A percentile compares a stretch with the other conserved stretches of the same genome.
phyloP scores from a whole-genome alignment of 768 basidiomycete genomes.

The Phaeotremella skinneri region DNA sequence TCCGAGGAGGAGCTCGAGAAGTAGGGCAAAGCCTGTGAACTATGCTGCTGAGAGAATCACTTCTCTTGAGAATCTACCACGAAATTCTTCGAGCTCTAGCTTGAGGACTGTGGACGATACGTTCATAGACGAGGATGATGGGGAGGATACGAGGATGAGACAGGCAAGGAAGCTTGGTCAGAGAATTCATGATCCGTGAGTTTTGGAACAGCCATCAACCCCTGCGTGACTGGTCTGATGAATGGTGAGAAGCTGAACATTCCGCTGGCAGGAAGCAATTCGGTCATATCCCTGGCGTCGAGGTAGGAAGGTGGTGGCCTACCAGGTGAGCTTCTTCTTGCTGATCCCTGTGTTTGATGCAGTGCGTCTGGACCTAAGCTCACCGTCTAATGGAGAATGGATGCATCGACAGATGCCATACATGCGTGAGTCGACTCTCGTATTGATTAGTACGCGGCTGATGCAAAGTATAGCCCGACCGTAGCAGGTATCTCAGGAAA shows the following conservation, averaged over 20 bases:
- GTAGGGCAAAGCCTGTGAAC: conserved; percentile 1
- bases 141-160: conserved; percentile 38
- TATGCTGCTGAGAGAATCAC: conserved; percentile 1
- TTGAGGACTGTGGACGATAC: conserved; percentile 2
- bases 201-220: conserved; percentile 4
- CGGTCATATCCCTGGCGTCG: conserved; percentile 74
- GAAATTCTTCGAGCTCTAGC: not conserved
- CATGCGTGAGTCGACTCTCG: conserved; percentile 67
- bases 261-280: conserved; percentile 59
- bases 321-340: conserved; percentile 56
- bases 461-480: conserved; percentile 60
- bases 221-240: conserved; percentile 15
- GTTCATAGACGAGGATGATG: conserved; percentile 27
- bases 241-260: conserved; percentile 7
- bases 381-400: conserved; percentile 46
- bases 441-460: not conserved
- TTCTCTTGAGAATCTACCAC: not conserved
- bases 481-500: conserved; percentile 77
- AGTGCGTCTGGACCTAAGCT: not conserved
- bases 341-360: conserved; percentile 1
- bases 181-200: conserved; percentile 49
- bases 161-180: conserved; percentile 39
- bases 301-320: conserved; percentile 81
- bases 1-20: conserved; percentile 17
- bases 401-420: conserved; percentile 73